Evolutionary conservation across 1,139 yeast genomes (phyloP), one percentile per base, ranked within the genome.

Genomic region (Geotrichum australiense): DNA sequence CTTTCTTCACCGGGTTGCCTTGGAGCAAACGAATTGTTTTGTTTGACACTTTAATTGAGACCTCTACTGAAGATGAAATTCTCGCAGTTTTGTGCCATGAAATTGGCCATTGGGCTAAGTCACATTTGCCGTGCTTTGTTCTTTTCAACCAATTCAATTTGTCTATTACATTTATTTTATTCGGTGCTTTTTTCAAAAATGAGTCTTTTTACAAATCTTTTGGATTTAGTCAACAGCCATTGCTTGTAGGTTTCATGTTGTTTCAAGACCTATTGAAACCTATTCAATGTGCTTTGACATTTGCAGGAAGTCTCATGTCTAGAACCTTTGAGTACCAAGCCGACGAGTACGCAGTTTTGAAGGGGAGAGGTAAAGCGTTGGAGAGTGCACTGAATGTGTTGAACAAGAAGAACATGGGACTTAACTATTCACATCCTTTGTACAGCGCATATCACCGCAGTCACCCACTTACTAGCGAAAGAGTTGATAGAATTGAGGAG

Each of bases 31-130:
- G 89, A 62, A 91, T 91, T 64, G 97, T 91, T 38, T 73, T 91
- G 42, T 91, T 71, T 60, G 98, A 91, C 56, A 91, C 97, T 6
- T 73, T 91, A 64, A 80, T 91, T 51, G 79, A 83, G 48, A 82
- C 84, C 45, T 79, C 89, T 24, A 67, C 87, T 25, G 74, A 77
- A 25, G 74, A 74, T 37, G 95, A 91, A 63, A 84, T 89, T 24
- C 86, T 89, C 42, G 96, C 98, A 33, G 95, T 91, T 1, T 71
- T 91, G 55, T 97, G 95, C 18, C 98, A 91, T 59, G 98, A 91
- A 67, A 82, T 91, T 53, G 98, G 98, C 37, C 98, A 91, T 63
- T 91, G 98, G 98, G 81, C 82, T 53, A 71, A 82, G 60, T 79
- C 81, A 47, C 98, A 91, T 63, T 80, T 89, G 48, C 69, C 87